Evolutionary conservation across 2,329 filamentous ascomycete genomes (phyloP), one percentile per base, ranked within the genome.

Genomic region (Exophiala alcalophila): DNA sequence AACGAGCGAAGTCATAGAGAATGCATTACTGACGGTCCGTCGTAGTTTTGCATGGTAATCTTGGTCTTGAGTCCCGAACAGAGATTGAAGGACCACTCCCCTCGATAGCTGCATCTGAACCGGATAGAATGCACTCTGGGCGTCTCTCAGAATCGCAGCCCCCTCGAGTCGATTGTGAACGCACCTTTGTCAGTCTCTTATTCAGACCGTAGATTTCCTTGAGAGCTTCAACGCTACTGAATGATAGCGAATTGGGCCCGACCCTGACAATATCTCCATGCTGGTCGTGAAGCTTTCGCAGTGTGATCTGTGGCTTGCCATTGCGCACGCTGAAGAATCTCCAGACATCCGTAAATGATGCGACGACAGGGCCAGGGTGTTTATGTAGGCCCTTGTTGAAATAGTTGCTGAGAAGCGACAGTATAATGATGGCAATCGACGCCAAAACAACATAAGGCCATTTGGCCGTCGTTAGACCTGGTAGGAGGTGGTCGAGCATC

Each of bases 151-250:
- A 10, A 28, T 29, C 3, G 21, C 28, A 7, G n/a, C n/a, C n/a
- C n/a, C n/a, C n/a, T n/a, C n/a, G n/a, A n/a, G 5, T 10, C 14
- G 8, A 26, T 15, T 14, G 19, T 28, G 9, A 15, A 21, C 34
- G 19, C 26, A 35, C 84, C 77, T 92, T 92, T 31, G 77, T 67
- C 54, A 88, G 84, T 0, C 84, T 84, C 63, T 89, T 89, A 60
- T 90, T 90, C 27, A 91, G 65, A 0, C 86, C 86, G 60, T 92
- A 94, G 29, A 92, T 90, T 5, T 71, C 68, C 63, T 84, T 86
- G 53, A 91, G 70, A 0, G 84, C 84, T 44, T 76, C 76, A 0
- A 86, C 84, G 52, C 87, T 76, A 3, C 81, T 76, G 57, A 92
- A 87, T 0, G 83, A 86, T 1, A 92, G 64, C 0, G 70, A 70